phyloP scores from a whole-genome alignment of 2,329 filamentous ascomycete genomes.

The Cordyceps farinosa region DNA sequence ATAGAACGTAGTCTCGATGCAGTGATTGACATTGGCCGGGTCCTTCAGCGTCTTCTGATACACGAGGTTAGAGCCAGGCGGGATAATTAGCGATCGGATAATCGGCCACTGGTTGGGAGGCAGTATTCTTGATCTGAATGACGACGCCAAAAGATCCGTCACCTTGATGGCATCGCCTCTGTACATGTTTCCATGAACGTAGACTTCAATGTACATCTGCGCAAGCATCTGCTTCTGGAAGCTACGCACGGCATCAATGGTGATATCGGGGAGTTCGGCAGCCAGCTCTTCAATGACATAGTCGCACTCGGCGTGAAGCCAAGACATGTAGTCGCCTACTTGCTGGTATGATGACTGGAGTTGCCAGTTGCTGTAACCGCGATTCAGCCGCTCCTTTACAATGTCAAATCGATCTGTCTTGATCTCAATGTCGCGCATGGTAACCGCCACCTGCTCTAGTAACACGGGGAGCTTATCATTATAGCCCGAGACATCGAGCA shows the following conservation, averaged over 20 bases:
- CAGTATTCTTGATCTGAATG: slow-evolving; percentile 68
- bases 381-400: slow-evolving; percentile 76
- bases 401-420: slow-evolving; percentile 87
- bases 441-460: slow-evolving; percentile 80
- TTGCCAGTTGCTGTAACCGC: slow-evolving; percentile 81
- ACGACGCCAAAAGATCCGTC: slow-evolving; percentile 76
- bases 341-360: slow-evolving; percentile 87
- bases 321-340: slow-evolving; percentile 76
- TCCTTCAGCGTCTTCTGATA: slow-evolving; percentile 80
- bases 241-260: slow-evolving; percentile 66
- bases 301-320: slow-evolving; percentile 71
- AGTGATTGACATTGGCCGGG: slow-evolving; percentile 84
- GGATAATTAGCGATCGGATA: slow-evolving; percentile 71
- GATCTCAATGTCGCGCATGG: slow-evolving; percentile 79
- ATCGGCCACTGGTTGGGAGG: slow-evolving; percentile 78
- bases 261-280: slow-evolving; percentile 71
- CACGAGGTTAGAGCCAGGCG: slow-evolving; percentile 76
- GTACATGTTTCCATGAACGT: slow-evolving; percentile 89
- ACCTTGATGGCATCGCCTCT: slow-evolving; percentile 87
- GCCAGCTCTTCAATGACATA: slow-evolving; percentile 78
- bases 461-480: slow-evolving; percentile 94
- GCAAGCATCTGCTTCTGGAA: slow-evolving; percentile 79
- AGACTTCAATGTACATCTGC: slow-evolving; percentile 82
- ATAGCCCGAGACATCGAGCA: slow-evolving; percentile 80
- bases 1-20: slow-evolving; percentile 73